Base-by-base conservation (phyloP, 169 alveolate species). In the Nephromyces sp. region DNA sequence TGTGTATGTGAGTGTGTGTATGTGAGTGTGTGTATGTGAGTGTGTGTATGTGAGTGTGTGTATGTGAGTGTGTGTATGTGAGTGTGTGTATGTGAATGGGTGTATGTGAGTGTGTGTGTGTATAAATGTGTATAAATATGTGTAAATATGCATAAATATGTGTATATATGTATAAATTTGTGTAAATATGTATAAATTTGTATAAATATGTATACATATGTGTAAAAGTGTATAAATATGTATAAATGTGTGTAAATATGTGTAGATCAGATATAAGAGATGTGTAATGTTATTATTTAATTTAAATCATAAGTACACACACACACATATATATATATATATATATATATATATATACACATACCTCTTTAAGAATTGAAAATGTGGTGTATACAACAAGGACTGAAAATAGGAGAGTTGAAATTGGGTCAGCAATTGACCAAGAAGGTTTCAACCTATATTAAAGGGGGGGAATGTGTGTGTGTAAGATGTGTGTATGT, bases 371-470 rank as follows among this genome's bases (percentile, higher is more conserved):
- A 57, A 92, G 77, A 31, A 94, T 91, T 22, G 92, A 90, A 27
- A 92, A 72, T 22, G 99, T 94, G 30, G 99, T 94, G 64, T 89
- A 87, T 31, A 93, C 80, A 27, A 95, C 98, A 57, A 95, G 77
- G 35, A 92, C 83, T 62, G 97, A 91, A 74, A 94, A 95, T 25
- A 95, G 57, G 73, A 92, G 85, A 0, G 99, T 94, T 83, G 98
- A 95, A 8, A 94, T 82, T 29, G 99, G 99, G 64, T 95, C 99
- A 8, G 96, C 95, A 25, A 92, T 81, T 15, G 84, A 74, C 74
- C 85, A 92, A 25, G 75, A 74, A 30, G 96, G 95, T 29, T 84
- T 69, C 74, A 74, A 70, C 82, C 82, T 77, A 70, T 34, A 52
- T 31, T 66, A 43, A n/a, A n/a, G n/a, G n/a, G n/a, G n/a, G n/a